Percentiles rank a stretch among this genome's conserved stretches.
Conservation (phyloP, 1,284 basidiomycete species). For the Leccinum colubrinum region DNA sequence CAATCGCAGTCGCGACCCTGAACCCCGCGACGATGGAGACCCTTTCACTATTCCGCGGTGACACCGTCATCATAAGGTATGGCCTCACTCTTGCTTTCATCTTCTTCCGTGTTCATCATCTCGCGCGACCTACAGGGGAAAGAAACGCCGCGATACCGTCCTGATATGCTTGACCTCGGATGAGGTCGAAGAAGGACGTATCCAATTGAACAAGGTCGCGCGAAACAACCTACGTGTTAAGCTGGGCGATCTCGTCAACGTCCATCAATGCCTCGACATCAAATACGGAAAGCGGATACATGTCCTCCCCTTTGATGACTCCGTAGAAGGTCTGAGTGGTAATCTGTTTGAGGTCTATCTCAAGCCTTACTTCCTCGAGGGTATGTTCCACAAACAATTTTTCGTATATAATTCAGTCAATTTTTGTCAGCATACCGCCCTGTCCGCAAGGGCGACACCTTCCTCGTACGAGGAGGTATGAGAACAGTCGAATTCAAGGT, state of each 20-base stretch:
- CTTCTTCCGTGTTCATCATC: slow-evolving; percentile 5
- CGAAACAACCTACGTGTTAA: slow-evolving; percentile 98
- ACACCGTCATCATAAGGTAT: slow-evolving; percentile 89
- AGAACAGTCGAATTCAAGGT: slow-evolving; percentile 99
- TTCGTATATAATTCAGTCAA: slow-evolving; percentile 10
- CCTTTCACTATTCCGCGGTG: slow-evolving; percentile 92
- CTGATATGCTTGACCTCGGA: slow-evolving; percentile 95
- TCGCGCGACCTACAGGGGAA: slow-evolving; percentile 56
- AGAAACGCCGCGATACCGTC: slow-evolving; percentile 95
- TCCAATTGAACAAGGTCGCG: slow-evolving; percentile 99
- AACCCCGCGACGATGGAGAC: slow-evolving; percentile 97
- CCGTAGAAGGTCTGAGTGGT: slow-evolving; percentile 94
- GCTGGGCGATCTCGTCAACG: slow-evolving; percentile 93
- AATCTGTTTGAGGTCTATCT: slow-evolving; percentile 99
- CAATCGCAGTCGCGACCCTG: slow-evolving; percentile 77
- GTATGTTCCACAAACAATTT: slow-evolving; percentile 37
- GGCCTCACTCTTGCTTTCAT: slow-evolving; percentile 16
- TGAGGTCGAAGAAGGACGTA: slow-evolving; percentile 95
- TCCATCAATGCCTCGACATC: slow-evolving; percentile 96
- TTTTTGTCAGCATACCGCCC: slow-evolving; percentile 79
- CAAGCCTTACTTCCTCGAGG: slow-evolving; percentile 99
- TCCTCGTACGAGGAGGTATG: slow-evolving; percentile 98
- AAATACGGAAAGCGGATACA: slow-evolving; percentile 99
- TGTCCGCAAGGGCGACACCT: slow-evolving; percentile 95
- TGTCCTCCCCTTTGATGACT: slow-evolving; percentile 97